Conservation (phyloP, 1,139 yeast genomes). For the Hansenula lynferdii region DNA sequence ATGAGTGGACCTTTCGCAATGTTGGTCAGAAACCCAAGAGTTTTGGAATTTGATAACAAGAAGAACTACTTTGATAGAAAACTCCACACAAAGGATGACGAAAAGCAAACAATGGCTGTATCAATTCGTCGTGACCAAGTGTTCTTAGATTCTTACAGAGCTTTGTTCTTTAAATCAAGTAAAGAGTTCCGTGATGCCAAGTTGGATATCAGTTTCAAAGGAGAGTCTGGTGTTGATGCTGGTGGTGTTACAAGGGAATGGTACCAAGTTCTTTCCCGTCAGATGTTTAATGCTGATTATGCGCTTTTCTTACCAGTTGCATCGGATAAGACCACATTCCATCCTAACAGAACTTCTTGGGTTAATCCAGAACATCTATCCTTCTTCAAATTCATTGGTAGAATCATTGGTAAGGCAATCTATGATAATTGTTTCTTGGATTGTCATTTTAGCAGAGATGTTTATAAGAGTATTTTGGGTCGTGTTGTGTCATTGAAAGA, state of each 20-base stretch:
- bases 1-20: slow-evolving; percentile 97
- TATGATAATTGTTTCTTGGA: slow-evolving; percentile 84
- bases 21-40: slow-evolving; percentile 83
- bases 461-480: slow-evolving; percentile 82
- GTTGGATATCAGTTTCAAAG: slow-evolving; percentile 77
- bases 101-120: slow-evolving; percentile 49
- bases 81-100: slow-evolving; percentile 45
- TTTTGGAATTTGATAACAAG: slow-evolving; percentile 93
- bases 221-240: slow-evolving; percentile 97
- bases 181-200: slow-evolving; percentile 73
- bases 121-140: slow-evolving; percentile 86
- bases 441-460: slow-evolving; percentile 94
- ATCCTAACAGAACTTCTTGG: slow-evolving; percentile 90
- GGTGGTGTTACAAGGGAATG: slow-evolving; percentile 98
- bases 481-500: slow-evolving; percentile 83
- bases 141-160: slow-evolving; percentile 83
- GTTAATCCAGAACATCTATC: slow-evolving; percentile 91
- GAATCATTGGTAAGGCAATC: slow-evolving; percentile 92
- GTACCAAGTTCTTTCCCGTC: slow-evolving; percentile 92
- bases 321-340: slow-evolving; percentile 90
- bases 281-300: slow-evolving; percentile 95
- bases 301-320: slow-evolving; percentile 92
- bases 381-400: slow-evolving; percentile 91
- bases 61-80: slow-evolving; percentile 79
- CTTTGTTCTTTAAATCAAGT: slow-evolving; percentile 74